Conservation (phyloP, 116 monocot genomes). For the Zostera marina region DNA sequence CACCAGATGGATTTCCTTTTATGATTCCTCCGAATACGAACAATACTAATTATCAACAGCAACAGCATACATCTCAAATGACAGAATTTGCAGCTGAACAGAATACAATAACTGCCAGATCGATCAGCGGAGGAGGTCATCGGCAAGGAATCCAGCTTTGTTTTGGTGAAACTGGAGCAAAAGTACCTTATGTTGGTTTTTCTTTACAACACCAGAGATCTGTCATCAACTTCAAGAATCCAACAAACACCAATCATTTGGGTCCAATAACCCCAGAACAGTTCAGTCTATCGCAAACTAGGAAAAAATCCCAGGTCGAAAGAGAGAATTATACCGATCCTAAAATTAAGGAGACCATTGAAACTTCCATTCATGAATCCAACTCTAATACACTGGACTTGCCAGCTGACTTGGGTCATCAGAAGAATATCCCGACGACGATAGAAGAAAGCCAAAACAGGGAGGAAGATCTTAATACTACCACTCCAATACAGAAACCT, state of each 20-base stretch:
- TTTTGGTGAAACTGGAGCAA: background rate
- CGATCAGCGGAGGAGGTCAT: background rate
- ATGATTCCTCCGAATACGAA: background rate
- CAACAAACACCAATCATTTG: background rate
- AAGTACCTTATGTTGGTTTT: background rate
- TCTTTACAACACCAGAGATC: background rate
- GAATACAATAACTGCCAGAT: background rate
- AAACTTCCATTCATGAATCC: background rate
- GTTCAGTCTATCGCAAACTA: background rate
- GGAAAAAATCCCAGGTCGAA: background rate
- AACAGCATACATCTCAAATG: background rate
- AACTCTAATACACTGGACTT: background rate
- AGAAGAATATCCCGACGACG: background rate
- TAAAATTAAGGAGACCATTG: background rate
- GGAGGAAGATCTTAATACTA: slow-evolving; percentile 11
- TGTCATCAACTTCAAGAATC: slow-evolving; percentile 2
- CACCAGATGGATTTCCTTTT: background rate
- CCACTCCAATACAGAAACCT: slow-evolving; percentile 29
- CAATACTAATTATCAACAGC: background rate
- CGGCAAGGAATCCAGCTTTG: background rate
- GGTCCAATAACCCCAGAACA: slow-evolving; percentile 11
- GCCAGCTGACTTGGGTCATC: background rate
- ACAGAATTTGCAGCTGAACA: background rate
- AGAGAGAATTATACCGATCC: background rate
- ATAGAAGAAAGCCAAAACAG: slow-evolving; percentile 17